These are phyloP conservation scores for Melastoma malabathricum DNA, from an alignment of 345 rosid species.

Conservation along the genomic window DNA sequence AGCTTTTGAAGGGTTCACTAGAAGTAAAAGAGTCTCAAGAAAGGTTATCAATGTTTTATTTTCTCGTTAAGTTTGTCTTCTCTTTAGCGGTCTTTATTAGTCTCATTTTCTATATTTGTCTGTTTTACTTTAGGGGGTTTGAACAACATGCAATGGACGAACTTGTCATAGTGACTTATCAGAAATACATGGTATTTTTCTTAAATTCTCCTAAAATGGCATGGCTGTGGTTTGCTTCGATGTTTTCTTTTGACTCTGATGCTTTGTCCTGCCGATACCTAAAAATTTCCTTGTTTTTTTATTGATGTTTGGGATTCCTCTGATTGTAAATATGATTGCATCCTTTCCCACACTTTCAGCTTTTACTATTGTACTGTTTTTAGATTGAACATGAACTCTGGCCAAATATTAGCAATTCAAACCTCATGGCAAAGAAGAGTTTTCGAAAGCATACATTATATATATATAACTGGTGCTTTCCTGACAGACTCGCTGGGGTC, in stretches of 20 bases:
- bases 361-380: no score
- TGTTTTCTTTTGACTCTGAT: no score
- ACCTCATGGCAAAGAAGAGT: neutral
- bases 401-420: neutral
- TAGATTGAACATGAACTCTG: no score
- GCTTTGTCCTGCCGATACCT: no score
- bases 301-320: no score
- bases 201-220: neutral
- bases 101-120: conserved; percentile 3
- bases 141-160: conserved; percentile 55
- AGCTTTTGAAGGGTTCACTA: conserved; percentile 43
- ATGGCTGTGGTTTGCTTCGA: no score
- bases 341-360: no score
- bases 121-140: conserved; percentile 17
- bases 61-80: conserved; percentile 5
- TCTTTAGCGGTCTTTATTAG: conserved; percentile 1
- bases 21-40: conserved; percentile 59
- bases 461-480: conserved; percentile 1
- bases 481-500: conserved; percentile 55
- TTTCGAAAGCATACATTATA: neutral
- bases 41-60: conserved; percentile 33
- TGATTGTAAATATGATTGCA: no score
- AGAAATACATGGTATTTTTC: conserved; percentile 60
- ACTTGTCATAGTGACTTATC: conserved; percentile 68
- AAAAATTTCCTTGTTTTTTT: no score